Conservation (phyloP, 768 basidiomycete species). For the Trametes villosa region DNA sequence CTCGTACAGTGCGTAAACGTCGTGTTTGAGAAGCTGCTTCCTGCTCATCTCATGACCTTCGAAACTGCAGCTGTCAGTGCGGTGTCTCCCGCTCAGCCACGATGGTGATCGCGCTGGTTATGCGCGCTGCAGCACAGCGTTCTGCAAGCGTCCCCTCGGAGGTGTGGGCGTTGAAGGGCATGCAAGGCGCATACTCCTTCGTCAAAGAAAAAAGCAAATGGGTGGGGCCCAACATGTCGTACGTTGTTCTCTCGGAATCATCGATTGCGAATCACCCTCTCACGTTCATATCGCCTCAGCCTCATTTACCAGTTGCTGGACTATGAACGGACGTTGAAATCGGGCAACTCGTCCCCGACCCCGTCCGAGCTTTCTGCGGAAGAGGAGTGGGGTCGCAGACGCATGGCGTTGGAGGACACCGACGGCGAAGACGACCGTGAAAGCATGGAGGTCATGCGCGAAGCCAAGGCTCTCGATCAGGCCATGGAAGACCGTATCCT, state of each 20-base stretch:
- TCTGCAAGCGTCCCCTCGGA: slow-evolving; percentile 71
- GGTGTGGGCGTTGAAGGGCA: slow-evolving; percentile 79
- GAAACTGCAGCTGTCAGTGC: slow-evolving; percentile 76
- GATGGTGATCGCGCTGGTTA: slow-evolving; percentile 87
- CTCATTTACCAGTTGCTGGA: slow-evolving; percentile 94
- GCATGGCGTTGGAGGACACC: slow-evolving; percentile 61
- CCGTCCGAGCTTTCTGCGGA: slow-evolving; percentile 63
- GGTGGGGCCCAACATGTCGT: slow-evolving; percentile 95
- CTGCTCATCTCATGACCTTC: slow-evolving; percentile 9
- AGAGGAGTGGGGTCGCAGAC: slow-evolving; percentile 80
- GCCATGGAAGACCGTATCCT: slow-evolving; percentile 86
- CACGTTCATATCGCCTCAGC: slow-evolving; percentile 41
- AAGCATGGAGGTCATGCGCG: slow-evolving; percentile 63
- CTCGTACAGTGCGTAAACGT: slow-evolving; percentile 75
- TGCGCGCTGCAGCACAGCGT: slow-evolving; percentile 83
- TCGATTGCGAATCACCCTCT: slow-evolving; percentile 21
- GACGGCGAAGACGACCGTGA: slow-evolving; percentile 59
- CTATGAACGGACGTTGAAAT: slow-evolving; percentile 77
- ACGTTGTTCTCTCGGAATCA: slow-evolving; percentile 41
- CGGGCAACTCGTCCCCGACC: slow-evolving; percentile 51
- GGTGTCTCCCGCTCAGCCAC: slow-evolving; percentile 93
- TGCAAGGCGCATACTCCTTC: slow-evolving; percentile 89
- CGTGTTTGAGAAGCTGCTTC: not conserved
- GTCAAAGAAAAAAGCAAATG: slow-evolving; percentile 89
- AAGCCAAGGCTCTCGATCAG: slow-evolving; percentile 83